phyloP scores from a whole-genome alignment of 176 grass and related monocot genomes.

The Themeda triandra region DNA sequence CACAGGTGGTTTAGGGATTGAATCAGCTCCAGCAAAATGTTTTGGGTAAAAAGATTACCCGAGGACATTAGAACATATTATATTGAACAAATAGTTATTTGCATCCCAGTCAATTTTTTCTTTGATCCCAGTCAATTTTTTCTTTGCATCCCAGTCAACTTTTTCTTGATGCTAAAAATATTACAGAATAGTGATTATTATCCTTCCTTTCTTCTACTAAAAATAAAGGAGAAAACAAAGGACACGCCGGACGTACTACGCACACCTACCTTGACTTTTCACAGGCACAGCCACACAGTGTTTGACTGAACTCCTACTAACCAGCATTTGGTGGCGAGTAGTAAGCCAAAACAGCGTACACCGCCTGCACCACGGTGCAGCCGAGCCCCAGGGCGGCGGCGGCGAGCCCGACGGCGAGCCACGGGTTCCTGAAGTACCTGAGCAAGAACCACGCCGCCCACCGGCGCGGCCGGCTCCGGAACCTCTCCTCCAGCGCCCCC shows the following conservation, averaged over 20 bases:
- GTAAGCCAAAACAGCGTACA: background rate
- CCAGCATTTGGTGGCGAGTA: background rate
- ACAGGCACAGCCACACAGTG: background rate
- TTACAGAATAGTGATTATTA: too few species aligned
- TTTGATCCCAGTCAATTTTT: background rate
- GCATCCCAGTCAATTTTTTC: background rate
- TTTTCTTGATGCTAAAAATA: too few species aligned
- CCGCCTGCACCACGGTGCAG: background rate
- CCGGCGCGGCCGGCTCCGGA: background rate
- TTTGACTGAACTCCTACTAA: background rate
- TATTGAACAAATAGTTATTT: background rate
- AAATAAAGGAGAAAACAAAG: too few species aligned
- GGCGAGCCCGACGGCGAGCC: slow-evolving; percentile 1
- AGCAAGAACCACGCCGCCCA: background rate
- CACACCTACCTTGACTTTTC: background rate
- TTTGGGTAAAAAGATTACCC: background rate
- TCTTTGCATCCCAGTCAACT: too few species aligned
- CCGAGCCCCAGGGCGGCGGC: background rate
- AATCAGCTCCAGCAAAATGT: background rate
- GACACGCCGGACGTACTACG: background rate
- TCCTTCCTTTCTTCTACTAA: too few species aligned
- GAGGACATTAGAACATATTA: background rate
- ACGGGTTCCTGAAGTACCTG: background rate
- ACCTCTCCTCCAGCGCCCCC: background rate
- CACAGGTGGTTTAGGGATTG: background rate